phyloP scores from a whole-genome alignment of 2,329 filamentous ascomycete species.

The Colletotrichum sp. region DNA sequence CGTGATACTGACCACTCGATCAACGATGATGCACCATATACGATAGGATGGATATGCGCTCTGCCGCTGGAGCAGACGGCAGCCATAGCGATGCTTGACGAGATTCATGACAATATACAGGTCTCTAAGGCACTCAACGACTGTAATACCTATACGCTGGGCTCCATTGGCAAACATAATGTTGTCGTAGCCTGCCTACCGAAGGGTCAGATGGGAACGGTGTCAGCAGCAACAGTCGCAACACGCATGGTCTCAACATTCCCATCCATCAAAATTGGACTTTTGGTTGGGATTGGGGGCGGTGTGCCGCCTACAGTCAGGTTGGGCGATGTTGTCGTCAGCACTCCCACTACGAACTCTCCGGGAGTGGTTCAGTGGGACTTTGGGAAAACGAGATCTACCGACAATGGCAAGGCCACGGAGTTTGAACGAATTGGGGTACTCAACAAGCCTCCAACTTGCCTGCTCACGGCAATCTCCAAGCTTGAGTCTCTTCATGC shows the following conservation, averaged over 20 bases:
- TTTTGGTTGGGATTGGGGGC: constrained; percentile 31
- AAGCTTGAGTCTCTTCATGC: constrained; percentile 2
- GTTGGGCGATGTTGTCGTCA: constrained; percentile 24
- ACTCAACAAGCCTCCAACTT: constrained; percentile 3
- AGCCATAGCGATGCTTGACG: constrained; percentile 29
- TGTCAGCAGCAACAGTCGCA: constrained; percentile 9
- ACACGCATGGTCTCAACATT: neutral
- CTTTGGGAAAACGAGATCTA: neutral
- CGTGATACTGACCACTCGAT: too few relatives aligned
- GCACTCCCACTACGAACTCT: neutral
- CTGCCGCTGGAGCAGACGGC: constrained; percentile 28
- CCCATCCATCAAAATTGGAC: neutral
- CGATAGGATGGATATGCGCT: constrained; percentile 25
- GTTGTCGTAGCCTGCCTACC: constrained; percentile 30
- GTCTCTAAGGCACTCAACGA: constrained; percentile 22
- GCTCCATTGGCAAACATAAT: constrained; percentile 29
- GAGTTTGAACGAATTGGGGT: neutral
- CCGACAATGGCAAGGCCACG: neutral
- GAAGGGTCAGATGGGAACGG: constrained; percentile 22
- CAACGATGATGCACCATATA: too few relatives aligned
- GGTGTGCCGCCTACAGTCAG: constrained; percentile 23
- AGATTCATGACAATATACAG: constrained; percentile 17
- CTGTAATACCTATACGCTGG: constrained; percentile 30
- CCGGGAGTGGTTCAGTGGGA: constrained; percentile 24
- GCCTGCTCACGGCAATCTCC: constrained; percentile 10